Evolutionary conservation across 371 early-diverging fungal genomes (phyloP).

Genomic region (Syncephalastrum racemosum): DNA sequence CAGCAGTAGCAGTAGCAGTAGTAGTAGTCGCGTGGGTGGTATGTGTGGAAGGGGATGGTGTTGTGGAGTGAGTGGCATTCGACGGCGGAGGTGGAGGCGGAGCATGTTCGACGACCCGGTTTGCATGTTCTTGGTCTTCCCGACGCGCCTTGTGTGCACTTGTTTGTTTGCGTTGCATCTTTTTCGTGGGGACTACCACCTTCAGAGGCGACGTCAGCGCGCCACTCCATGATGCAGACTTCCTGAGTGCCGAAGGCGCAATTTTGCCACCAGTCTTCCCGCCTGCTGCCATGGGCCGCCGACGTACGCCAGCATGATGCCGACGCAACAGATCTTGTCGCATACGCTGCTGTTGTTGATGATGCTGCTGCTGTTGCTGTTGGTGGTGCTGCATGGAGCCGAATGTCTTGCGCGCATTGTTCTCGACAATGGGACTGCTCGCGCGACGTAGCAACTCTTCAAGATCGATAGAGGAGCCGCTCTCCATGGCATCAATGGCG

Average conservation of each 20-base stretch:
- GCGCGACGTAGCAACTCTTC: conserved; percentile 43
- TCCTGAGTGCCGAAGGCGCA: conserved; percentile 24
- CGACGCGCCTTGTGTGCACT: conserved; percentile 1
- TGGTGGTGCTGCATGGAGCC: background rate
- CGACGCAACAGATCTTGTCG: too few relatives aligned
- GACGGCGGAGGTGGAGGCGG: conserved; percentile 1
- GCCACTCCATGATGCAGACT: conserved; percentile 35
- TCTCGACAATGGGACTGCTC: conserved; percentile 23
- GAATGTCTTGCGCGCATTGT: conserved; percentile 1
- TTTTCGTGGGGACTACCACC: conserved; percentile 15
- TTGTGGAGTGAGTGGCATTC: background rate
- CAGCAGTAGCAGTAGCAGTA: conserved; percentile 2
- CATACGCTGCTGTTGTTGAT: background rate
- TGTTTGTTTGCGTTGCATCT: conserved; percentile 12
- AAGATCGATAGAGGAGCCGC: conserved; percentile 26
- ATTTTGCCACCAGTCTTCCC: conserved; percentile 22
- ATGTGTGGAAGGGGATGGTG: conserved; percentile 5
- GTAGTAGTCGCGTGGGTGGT: background rate
- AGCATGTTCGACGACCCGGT: conserved; percentile 21
- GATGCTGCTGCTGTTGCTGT: background rate
- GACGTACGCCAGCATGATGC: conserved; percentile 11
- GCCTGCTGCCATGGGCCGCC: conserved; percentile 18
- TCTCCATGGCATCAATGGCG: conserved; percentile 41
- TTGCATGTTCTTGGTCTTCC: conserved; percentile 3
- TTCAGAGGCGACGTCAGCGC: conserved; percentile 17